Percentiles rank a stretch among this genome's conserved stretches.
phyloP scores from a whole-genome alignment of 495 filamentous ascomycete species.

The Penicillium daleae region DNA sequence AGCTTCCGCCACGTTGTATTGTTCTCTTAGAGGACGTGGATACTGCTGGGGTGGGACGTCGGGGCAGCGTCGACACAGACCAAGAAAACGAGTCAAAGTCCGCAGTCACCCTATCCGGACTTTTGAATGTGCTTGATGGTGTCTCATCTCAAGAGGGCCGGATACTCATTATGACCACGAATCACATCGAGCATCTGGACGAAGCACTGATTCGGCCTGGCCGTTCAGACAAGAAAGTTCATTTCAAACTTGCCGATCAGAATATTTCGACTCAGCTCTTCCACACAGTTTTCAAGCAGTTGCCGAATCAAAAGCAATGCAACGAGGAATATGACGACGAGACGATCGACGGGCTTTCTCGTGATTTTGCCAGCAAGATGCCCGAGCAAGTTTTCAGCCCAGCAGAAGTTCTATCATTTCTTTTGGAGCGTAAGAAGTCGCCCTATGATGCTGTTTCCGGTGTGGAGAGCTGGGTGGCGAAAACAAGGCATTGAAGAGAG shows the following conservation, averaged over 20 bases:
- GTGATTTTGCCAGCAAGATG: slow-evolving; percentile 20
- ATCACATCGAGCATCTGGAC: slow-evolving; percentile 75
- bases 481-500: slow-evolving; percentile 9
- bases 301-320: slow-evolving; percentile 11
- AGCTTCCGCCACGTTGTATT: slow-evolving; percentile 62
- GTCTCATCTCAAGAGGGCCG: slow-evolving; percentile 75
- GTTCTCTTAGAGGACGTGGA: slow-evolving; percentile 72
- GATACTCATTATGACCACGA: slow-evolving; percentile 84
- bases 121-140: slow-evolving; percentile 80
- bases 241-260: slow-evolving; percentile 17
- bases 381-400: slow-evolving; percentile 26
- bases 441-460: slow-evolving; percentile 20
- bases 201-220: slow-evolving; percentile 71
- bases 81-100: slow-evolving; percentile 59
- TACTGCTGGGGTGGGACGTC: slow-evolving; percentile 48
- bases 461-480: slow-evolving; percentile 19
- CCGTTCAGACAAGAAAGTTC: slow-evolving; percentile 53
- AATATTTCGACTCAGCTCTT: slow-evolving; percentile 19
- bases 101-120: slow-evolving; percentile 68
- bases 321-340: slow-evolving; percentile 8
- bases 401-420: slow-evolving; percentile 24
- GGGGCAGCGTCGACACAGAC: slow-evolving; percentile 13
- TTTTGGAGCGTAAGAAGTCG: slow-evolving; percentile 14
- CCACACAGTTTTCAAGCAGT: slow-evolving; percentile 10
- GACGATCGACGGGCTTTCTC: slow-evolving; percentile 8